Evolutionary conservation across 768 basidiomycete species (phyloP), one percentile per base, ranked within the genome.

Genomic region (Leucosporidium creatinivorum): DNA sequence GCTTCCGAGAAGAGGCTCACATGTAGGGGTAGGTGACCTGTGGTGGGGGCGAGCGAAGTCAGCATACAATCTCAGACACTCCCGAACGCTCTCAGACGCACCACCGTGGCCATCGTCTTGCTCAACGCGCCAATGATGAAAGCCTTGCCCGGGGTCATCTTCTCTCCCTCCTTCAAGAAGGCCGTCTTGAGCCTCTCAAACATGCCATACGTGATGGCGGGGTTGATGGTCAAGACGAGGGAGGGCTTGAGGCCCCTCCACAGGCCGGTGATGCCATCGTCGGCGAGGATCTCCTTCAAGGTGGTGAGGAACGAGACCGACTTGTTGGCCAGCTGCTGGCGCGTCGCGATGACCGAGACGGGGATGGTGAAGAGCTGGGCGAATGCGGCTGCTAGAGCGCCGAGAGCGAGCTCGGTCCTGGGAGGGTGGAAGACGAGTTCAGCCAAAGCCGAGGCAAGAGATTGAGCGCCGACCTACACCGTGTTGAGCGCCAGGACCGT

Each of bases 361-460:
- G 96, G 96, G 73, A 98, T 96, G 26, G 96, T 99, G 80, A 98
- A 98, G 65, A 98, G 87, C 78, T 98, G 96, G 7, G 93, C 93
- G 23, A 98, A 84, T 0, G 87, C 94, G 4, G 94, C 96, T 1
- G 96, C 96, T 18, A 89, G 75, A 3, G 96, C 96, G 17, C 96
- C 94, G 23, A 99, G 82, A 25, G 88, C 76, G 6, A 99, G 83
- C 77, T 99, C 96, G 31, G 74, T 70, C 31, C 74, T 73, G 64
- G 25, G 30, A 48, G 17, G 18, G n/a, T n/a, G n/a, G n/a, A n/a
- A 4, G 48, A 19, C 23, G 50, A 51, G 56, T 0, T 33, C 44
- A 49, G 28, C 33, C 39, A 17, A 44, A 13, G 57, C 17, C 57
- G 30, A 58, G 57, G 51, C 1, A 18, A 33, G 57, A 4, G 33